A percentile compares a stretch with the other conserved stretches of the same genome.
These are phyloP conservation scores for Colletotrichum shisoi DNA, from an alignment of 2,329 filamentous ascomycete genomes.

Conservation along the genomic window DNA sequence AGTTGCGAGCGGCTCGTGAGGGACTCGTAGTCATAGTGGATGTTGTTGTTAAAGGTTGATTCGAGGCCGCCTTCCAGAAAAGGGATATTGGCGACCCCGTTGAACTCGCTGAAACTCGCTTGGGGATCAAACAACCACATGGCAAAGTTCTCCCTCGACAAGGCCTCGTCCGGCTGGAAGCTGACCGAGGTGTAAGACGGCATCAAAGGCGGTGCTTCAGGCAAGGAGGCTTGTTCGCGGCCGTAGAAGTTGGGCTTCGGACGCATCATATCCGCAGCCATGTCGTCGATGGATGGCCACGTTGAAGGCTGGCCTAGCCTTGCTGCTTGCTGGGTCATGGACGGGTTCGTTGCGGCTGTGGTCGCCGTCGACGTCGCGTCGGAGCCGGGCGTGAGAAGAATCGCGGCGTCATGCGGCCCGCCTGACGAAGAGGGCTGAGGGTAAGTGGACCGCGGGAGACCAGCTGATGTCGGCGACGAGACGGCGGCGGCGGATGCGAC, in stretches of 20 bases:
- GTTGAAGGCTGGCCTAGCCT: conserved; percentile 44
- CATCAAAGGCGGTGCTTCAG: conserved; percentile 49
- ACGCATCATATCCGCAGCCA: conserved; percentile 49
- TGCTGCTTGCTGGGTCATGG: conserved; percentile 17
- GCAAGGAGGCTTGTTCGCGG: conserved; percentile 44
- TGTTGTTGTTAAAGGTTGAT: conserved; percentile 60
- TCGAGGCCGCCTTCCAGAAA: conserved; percentile 61
- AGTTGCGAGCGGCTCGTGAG: conserved; percentile 58
- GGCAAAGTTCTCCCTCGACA: conserved; percentile 57
- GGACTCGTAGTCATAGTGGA: conserved; percentile 61
- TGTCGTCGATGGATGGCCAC: conserved; percentile 50
- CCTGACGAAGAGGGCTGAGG: conserved; percentile 45
- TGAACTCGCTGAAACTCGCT: conserved; percentile 53
- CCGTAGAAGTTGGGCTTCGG: conserved; percentile 52
- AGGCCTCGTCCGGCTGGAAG: conserved; percentile 48
- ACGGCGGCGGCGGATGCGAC: conserved; percentile 39
- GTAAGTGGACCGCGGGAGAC: conserved; percentile 33
- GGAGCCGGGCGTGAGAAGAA: conserved; percentile 56
- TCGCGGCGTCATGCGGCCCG: conserved; percentile 57
- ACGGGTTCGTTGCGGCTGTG: conserved; percentile 38
- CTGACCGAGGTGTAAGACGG: conserved; percentile 46
- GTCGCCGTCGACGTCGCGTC: conserved; percentile 44
- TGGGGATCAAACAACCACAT: conserved; percentile 61
- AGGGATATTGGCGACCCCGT: conserved; percentile 52
- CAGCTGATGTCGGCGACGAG: conserved; percentile 40